These are phyloP conservation scores for Penicillium expansum DNA, from an alignment of 2,329 filamentous ascomycete species.

Conservation along the genomic window DNA sequence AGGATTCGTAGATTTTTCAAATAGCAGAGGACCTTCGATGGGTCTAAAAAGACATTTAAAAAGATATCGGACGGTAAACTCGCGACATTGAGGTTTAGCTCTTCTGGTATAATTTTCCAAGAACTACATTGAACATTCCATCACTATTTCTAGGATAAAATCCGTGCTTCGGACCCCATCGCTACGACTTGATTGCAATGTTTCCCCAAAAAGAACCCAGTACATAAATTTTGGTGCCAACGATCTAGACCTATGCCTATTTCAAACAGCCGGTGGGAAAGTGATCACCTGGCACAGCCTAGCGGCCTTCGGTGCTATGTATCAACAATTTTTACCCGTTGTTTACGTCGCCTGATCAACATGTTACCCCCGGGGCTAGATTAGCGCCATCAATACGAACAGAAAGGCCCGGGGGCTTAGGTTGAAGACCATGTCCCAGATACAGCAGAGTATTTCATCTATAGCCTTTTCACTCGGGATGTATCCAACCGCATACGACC, in stretches of 20 bases:
- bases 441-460: not conserved
- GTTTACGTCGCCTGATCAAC: too few relatives aligned
- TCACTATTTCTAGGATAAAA: not conserved
- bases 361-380: not conserved
- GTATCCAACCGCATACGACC: not conserved
- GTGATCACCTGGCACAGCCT: not conserved
- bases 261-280: not conserved
- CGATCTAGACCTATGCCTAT: not conserved
- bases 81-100: not conserved
- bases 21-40: too few relatives aligned
- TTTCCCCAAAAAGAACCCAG: not conserved
- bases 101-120: not conserved
- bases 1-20: not conserved
- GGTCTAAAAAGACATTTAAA: not conserved
- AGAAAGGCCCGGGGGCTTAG: not conserved
- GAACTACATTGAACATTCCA: not conserved
- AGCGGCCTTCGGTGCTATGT: not conserved
- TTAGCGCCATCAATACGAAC: not conserved
- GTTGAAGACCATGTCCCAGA: not conserved
- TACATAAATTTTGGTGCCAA: not conserved
- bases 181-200: not conserved
- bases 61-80: not conserved
- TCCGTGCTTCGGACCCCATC: not conserved
- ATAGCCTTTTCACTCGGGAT: not conserved
- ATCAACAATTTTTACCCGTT: not conserved